phyloP scores from a whole-genome alignment of 768 basidiomycete species.

The Podaxis sp. region DNA sequence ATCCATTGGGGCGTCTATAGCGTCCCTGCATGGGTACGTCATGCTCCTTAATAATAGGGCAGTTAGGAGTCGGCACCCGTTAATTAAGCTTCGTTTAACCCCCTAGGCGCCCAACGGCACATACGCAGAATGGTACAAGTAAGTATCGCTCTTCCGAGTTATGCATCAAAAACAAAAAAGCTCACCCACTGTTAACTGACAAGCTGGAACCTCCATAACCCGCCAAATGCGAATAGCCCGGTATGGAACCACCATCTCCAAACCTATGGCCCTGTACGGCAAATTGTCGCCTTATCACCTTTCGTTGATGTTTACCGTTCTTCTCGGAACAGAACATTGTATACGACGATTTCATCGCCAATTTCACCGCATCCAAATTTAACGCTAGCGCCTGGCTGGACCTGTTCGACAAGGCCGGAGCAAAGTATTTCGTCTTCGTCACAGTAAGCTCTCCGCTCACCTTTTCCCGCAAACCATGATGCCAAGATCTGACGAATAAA shows the following conservation, averaged over 20 bases:
- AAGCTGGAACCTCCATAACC: conserved; percentile 41
- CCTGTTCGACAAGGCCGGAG: conserved; percentile 54
- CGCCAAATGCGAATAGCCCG: conserved; percentile 33
- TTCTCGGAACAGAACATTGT: conserved; percentile 34
- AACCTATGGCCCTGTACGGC: conserved; percentile 41
- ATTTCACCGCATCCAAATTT: conserved; percentile 53
- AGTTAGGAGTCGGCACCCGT: neutral
- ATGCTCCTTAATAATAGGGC: neutral
- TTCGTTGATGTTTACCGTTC: neutral
- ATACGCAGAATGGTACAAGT: conserved; percentile 63
- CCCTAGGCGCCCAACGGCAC: conserved; percentile 34
- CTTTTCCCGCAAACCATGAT: neutral
- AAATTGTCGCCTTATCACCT: neutral
- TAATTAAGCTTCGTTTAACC: neutral
- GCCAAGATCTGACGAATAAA: neutral
- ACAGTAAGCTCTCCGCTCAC: conserved; percentile 33
- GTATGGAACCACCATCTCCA: conserved; percentile 51
- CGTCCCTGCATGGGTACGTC: conserved; percentile 41
- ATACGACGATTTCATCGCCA: conserved; percentile 60
- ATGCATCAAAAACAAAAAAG: neutral
- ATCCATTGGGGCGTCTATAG: conserved; percentile 54
- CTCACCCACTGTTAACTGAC: neutral
- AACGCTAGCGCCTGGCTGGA: conserved; percentile 56
- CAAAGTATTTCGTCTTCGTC: conserved; percentile 61
- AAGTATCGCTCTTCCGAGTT: conserved; percentile 24